Base-by-base conservation (phyloP, 352 stramenopile genomes). In the Phytophthora macrochlamydospora region DNA sequence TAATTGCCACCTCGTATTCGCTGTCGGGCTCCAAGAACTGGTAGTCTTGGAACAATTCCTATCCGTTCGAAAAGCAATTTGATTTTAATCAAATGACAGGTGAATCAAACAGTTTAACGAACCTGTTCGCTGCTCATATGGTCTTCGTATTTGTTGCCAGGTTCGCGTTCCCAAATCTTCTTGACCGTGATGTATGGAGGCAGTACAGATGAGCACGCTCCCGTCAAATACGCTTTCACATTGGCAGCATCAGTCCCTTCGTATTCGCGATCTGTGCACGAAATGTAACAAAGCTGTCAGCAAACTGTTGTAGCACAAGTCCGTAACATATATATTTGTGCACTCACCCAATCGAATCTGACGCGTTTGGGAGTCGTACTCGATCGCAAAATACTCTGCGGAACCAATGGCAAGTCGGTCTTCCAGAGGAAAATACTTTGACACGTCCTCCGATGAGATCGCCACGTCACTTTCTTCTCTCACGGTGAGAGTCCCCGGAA, bases 21-120 rank as follows among this genome's bases (percentile, higher is more conserved):
- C 79, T 89, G 44, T 93, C 81, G 7, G 87, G 87, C 14, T 86
- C 74, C 28, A 95, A 48, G n/a, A 91, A 92, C 69, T 95, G 87
- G 53, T 92, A 94, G 51, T 94, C 84, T 73, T 94, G 85, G 59
- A 92, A 91, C 28, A 95, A 65, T 43, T 95, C 87, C 79, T 91
- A 58, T 12, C 24, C 43, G 28, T 38, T 8, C 24, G 44, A 33
- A 56, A 46, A 64, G 52, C 32, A 63, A 51, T 9, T 44, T 30
- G 14, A 43, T 68, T n/a, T 56, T 31, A 52, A 38, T 1, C 12
- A 13, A 49, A 8, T 44, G 42, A 1, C 13, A 48, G 56, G 13
- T 7, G n/a, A 40, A 31, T 53, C 7, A 38, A 7, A 37, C 49
- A 46, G 11, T 28, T 2, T 56, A 53, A 44, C 59, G 56, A 52